Conservation (phyloP, 2,329 filamentous ascomycete genomes). For the Penicillium sp. region DNA sequence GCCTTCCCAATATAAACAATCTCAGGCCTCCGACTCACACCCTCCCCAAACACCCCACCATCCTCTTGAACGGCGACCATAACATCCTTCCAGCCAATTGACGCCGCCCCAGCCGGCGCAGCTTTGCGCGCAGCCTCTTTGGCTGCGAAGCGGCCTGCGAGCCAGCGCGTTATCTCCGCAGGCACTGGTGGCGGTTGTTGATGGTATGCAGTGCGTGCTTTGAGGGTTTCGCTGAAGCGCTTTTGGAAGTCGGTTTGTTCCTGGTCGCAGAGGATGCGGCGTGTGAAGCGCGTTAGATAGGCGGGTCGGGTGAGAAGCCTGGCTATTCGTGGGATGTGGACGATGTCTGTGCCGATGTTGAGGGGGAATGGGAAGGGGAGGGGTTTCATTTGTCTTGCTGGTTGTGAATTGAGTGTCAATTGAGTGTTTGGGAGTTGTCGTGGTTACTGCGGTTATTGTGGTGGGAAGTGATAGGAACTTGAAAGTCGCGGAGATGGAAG, state of each 20-base stretch:
- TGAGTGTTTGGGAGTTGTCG: not conserved
- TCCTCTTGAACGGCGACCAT: slow-evolving; percentile 36
- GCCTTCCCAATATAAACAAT: slow-evolving; percentile 33
- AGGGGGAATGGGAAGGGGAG: slow-evolving; percentile 61
- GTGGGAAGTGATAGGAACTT: not conserved
- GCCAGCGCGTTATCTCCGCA: slow-evolving; percentile 41
- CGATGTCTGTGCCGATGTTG: slow-evolving; percentile 74
- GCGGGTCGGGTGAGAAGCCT: slow-evolving; percentile 51
- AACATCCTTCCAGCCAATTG: slow-evolving; percentile 61
- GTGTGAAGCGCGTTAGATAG: slow-evolving; percentile 38
- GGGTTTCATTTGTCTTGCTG: slow-evolving; percentile 30
- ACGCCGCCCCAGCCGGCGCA: slow-evolving; percentile 51
- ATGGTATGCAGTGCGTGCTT: not conserved
- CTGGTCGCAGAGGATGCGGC: slow-evolving; percentile 40
- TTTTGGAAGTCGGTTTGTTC: slow-evolving; percentile 39
- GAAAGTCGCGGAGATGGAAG: not conserved
- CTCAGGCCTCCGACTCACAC: slow-evolving; percentile 35
- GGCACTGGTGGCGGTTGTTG: slow-evolving; percentile 10
- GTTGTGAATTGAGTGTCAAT: not conserved
- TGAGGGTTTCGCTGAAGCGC: slow-evolving; percentile 28
- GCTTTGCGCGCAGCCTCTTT: slow-evolving; percentile 76
- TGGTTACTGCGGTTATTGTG: not conserved
- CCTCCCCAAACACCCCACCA: slow-evolving; percentile 11
- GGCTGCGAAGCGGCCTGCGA: slow-evolving; percentile 60
- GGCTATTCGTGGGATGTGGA: slow-evolving; percentile 63